phyloP scores from a whole-genome alignment of 129 eudicot genomes.

The Chrysanthemum makinoi region DNA sequence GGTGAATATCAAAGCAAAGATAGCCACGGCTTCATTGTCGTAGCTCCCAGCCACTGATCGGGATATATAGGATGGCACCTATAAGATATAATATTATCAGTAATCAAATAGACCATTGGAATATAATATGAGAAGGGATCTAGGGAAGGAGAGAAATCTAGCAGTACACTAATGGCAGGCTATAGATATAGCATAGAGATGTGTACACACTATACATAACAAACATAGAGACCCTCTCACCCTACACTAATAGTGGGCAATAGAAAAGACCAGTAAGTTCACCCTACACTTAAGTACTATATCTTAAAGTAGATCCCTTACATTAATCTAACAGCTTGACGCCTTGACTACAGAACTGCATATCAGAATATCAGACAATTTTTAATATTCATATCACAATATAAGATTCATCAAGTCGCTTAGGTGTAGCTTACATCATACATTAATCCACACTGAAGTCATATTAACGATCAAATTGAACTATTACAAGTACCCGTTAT shows the following conservation, averaged over 20 bases:
- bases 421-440: constrained; percentile 2
- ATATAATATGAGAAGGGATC: background rate
- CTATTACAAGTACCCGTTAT: constrained; percentile 14
- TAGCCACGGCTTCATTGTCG: constrained; percentile 99
- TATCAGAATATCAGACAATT: background rate
- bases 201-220: background rate
- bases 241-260: too few relatives aligned
- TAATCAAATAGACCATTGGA: background rate
- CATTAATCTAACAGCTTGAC: background rate
- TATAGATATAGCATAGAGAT: constrained; percentile 3
- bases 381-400: background rate
- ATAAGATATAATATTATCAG: constrained; percentile 24
- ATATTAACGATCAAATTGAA: background rate
- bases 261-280: too few relatives aligned
- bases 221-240: background rate
- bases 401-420: constrained; percentile 10
- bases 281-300: background rate
- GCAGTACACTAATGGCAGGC: background rate
- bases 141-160: background rate
- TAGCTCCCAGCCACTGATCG: constrained; percentile 99
- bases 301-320: too few relatives aligned
- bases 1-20: constrained; percentile 91
- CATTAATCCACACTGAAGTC: background rate
- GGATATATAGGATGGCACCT: constrained; percentile 99
- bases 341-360: constrained; percentile 9